A percentile compares a stretch with the other conserved stretches of the same genome.
Evolutionary conservation across 768 basidiomycete species (phyloP).

Genomic region (Coprinopsis cinerea): DNA sequence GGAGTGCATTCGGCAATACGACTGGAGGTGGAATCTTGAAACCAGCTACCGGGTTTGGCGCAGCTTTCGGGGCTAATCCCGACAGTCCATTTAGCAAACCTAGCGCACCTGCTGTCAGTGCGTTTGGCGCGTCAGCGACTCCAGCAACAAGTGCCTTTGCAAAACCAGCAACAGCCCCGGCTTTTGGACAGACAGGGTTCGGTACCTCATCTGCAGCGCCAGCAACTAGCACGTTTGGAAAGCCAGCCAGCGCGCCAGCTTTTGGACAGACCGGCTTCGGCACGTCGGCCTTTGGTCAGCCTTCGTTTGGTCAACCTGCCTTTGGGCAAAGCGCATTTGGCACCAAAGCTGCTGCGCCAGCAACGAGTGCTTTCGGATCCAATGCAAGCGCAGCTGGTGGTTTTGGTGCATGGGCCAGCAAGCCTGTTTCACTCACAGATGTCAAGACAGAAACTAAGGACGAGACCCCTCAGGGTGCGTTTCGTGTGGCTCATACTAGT

Average conservation of each 20-base stretch:
- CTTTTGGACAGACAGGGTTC: slow-evolving; percentile 12
- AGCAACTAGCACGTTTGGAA: not conserved
- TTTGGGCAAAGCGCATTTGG: no score
- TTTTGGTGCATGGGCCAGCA: no score
- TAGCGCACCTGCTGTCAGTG: slow-evolving; percentile 11
- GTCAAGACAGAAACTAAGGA: slow-evolving; percentile 6
- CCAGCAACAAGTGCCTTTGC: slow-evolving; percentile 16
- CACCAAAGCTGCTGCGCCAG: slow-evolving; percentile 12
- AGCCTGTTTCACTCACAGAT: no score
- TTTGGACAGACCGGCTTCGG: slow-evolving; percentile 4
- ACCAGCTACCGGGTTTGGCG: slow-evolving; percentile 31
- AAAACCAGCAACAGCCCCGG: slow-evolving; percentile 4
- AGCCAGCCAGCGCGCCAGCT: not conserved
- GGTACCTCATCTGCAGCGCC: no score
- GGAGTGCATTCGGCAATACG: slow-evolving; percentile 1
- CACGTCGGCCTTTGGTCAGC: slow-evolving; percentile 28
- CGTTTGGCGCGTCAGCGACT: slow-evolving; percentile 12
- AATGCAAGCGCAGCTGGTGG: not conserved
- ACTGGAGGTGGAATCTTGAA: slow-evolving; percentile 28
- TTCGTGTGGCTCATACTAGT: not conserved
- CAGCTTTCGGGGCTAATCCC: slow-evolving; percentile 9
- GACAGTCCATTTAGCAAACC: slow-evolving; percentile 19
- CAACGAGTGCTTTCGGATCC: slow-evolving; percentile 1
- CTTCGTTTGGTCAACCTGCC: slow-evolving; percentile 10
- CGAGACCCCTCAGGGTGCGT: slow-evolving; percentile 1